Percentiles rank a stretch among this genome's conserved stretches.
Conservation (phyloP, 352 stramenopile species). For the Pythium scleroteichum region DNA sequence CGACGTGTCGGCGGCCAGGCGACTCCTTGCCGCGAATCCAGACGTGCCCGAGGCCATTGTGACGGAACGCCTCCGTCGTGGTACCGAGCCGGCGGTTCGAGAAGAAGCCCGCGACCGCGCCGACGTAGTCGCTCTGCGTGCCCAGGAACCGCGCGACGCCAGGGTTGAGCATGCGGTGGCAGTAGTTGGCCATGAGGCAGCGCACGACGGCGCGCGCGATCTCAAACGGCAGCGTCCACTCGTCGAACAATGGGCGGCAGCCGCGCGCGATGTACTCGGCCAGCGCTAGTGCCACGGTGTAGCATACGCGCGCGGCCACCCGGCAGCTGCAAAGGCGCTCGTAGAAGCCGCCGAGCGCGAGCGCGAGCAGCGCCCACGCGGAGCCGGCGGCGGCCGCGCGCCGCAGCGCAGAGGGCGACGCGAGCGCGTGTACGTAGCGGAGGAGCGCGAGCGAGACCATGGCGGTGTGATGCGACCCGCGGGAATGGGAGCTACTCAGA, state of each 20-base stretch:
- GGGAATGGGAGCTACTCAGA: not conserved
- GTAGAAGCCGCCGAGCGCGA: slow-evolving; percentile 21
- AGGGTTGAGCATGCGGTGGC: slow-evolving; percentile 9
- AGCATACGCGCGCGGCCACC: slow-evolving; percentile 14
- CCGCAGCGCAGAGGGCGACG: not conserved
- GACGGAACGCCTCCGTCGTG: slow-evolving; percentile 1
- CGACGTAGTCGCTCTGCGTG: slow-evolving; percentile 10
- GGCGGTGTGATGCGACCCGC: not conserved
- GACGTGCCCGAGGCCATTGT: slow-evolving; percentile 32
- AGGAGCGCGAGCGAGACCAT: not conserved
- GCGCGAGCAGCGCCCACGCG: slow-evolving; percentile 11
- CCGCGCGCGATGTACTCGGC: slow-evolving; percentile 26
- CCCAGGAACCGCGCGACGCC: slow-evolving; percentile 21
- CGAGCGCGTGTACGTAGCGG: not conserved
- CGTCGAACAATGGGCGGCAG: slow-evolving; percentile 18
- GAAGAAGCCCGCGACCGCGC: slow-evolving; percentile 9
- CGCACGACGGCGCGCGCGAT: slow-evolving; percentile 20
- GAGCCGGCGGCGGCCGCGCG: slow-evolving; percentile 18
- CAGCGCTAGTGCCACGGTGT: slow-evolving; percentile 11
- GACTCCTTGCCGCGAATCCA: slow-evolving; percentile 4
- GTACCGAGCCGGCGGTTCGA: slow-evolving; percentile 13
- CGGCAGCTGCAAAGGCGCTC: slow-evolving; percentile 20
- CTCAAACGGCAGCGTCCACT: slow-evolving; percentile 32
- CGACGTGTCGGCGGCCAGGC: slow-evolving; percentile 19
- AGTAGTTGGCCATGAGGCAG: slow-evolving; percentile 18